A percentile compares a stretch with the other conserved stretches of the same genome.
Evolutionary conservation across 2,329 filamentous ascomycete genomes (phyloP).

Genomic region (Xylariaceae sp.): DNA sequence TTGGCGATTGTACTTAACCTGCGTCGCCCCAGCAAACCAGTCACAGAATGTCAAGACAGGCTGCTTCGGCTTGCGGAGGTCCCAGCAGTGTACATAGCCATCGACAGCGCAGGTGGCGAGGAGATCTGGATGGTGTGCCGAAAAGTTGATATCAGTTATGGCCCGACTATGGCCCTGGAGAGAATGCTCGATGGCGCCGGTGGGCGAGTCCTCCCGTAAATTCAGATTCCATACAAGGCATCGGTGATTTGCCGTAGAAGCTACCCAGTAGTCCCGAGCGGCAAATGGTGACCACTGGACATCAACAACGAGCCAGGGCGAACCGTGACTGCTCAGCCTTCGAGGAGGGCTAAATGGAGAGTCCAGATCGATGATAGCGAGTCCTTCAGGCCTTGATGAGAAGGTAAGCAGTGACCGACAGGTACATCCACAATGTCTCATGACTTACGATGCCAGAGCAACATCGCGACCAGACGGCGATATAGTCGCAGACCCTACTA

Average conservation of each 20-base stretch:
- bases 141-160: conserved; percentile 96
- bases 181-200: conserved; percentile 73
- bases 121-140: conserved; percentile 81
- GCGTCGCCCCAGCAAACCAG: conserved; percentile 88
- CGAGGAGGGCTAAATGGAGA: conserved; percentile 81
- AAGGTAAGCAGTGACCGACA: conserved; percentile 11
- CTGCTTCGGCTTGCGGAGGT: conserved; percentile 65
- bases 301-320: conserved; percentile 91
- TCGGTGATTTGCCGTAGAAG: conserved; percentile 89
- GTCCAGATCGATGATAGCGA: conserved; percentile 88
- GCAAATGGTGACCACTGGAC: conserved; percentile 97
- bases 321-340: conserved; percentile 70
- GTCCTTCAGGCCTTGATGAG: conserved; percentile 62
- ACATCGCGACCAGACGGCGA: conserved; percentile 87
- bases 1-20: conserved; percentile 91
- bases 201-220: conserved; percentile 63
- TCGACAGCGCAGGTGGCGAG: conserved; percentile 88
- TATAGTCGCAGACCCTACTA: conserved; percentile 85
- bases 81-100: conserved; percentile 90
- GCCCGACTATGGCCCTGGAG: conserved; percentile 79
- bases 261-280: conserved; percentile 83
- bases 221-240: conserved; percentile 91
- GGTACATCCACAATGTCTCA: not conserved
- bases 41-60: conserved; percentile 79
- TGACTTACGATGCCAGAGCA: conserved; percentile 67